Conservation (phyloP, 2,329 filamentous ascomycete species). For the Beauveria rudraprayagi region DNA sequence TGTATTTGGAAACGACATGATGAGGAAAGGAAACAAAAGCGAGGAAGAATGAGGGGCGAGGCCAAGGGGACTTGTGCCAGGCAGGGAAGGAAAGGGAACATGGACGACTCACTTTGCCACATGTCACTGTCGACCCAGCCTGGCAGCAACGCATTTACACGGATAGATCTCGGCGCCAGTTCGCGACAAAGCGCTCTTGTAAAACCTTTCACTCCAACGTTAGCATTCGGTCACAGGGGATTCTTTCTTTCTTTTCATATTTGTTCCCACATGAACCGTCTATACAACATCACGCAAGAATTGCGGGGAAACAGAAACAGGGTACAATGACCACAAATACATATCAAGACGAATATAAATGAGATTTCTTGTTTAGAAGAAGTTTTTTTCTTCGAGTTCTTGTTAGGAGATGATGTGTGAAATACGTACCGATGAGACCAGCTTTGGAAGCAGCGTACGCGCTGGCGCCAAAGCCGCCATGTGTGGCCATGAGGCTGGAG, state of each 20-base stretch:
- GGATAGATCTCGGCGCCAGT: slow-evolving; percentile 51
- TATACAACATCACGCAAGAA: neutral
- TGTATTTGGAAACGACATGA: neutral
- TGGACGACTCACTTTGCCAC: slow-evolving; percentile 53
- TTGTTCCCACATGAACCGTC: neutral
- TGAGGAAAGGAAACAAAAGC: neutral
- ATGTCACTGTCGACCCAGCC: slow-evolving; percentile 79
- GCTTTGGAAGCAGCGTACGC: slow-evolving; percentile 76
- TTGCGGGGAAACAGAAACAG: neutral
- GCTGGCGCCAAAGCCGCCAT: slow-evolving; percentile 61
- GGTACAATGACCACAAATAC: neutral
- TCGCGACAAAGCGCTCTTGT: slow-evolving; percentile 60
- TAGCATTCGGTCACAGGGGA: neutral
- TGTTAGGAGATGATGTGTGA: neutral
- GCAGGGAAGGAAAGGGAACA: slow-evolving; percentile 8
- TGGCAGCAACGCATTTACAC: slow-evolving; percentile 74
- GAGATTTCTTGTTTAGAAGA: neutral
- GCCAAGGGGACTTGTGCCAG: neutral
- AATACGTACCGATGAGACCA: slow-evolving; percentile 56
- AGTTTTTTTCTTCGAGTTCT: neutral
- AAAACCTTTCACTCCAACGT: slow-evolving; percentile 42
- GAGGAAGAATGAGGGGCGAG: neutral
- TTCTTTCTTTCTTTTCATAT: neutral
- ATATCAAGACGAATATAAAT: slow-evolving; percentile 2
- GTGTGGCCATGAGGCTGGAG: slow-evolving; percentile 63